These are phyloP conservation scores for Aspergillus saccharolyticus DNA, from an alignment of 495 filamentous ascomycete genomes.

Conservation along the genomic window DNA sequence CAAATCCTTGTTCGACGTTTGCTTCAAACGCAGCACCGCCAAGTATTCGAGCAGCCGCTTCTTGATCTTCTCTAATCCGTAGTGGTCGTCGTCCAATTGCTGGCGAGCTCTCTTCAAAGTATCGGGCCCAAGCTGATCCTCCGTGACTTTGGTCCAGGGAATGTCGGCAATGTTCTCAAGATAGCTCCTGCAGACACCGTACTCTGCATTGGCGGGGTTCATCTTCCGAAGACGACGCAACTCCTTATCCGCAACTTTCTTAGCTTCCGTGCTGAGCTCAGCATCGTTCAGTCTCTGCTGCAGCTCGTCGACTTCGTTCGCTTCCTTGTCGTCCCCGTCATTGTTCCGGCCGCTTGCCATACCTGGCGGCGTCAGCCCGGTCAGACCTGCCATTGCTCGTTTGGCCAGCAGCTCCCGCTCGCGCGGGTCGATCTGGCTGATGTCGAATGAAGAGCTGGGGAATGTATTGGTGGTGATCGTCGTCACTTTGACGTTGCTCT, in stretches of 20 bases:
- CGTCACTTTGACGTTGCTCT: constrained; percentile 75
- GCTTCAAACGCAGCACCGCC: constrained; percentile 90
- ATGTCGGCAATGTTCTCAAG: constrained; percentile 92
- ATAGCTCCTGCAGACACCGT: constrained; percentile 90
- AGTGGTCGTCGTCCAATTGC: constrained; percentile 94
- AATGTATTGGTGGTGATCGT: constrained; percentile 57
- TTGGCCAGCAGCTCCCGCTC: constrained; percentile 50
- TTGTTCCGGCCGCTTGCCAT: constrained; percentile 41
- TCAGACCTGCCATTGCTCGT: constrained; percentile 45
- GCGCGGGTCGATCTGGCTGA: constrained; percentile 47
- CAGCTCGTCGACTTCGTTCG: constrained; percentile 85
- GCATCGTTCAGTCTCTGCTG: constrained; percentile 82
- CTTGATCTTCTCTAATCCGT: constrained; percentile 95
- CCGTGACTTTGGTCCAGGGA: constrained; percentile 82
- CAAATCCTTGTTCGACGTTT: constrained; percentile 73
- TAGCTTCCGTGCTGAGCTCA: constrained; percentile 66
- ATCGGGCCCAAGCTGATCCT: constrained; percentile 78
- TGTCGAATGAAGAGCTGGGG: constrained; percentile 51
- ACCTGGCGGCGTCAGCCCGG: constrained; percentile 49
- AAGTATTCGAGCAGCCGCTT: constrained; percentile 94
- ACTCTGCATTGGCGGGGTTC: constrained; percentile 91
- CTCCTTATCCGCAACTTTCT: constrained; percentile 85
- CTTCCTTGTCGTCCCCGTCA: constrained; percentile 63
- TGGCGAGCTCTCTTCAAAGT: constrained; percentile 76
- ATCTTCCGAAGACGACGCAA: constrained; percentile 88